A percentile compares a stretch with the other conserved stretches of the same genome.
Conservation (phyloP, 176 grass and related monocot genomes). For the Miscanthus lutarioriparius region DNA sequence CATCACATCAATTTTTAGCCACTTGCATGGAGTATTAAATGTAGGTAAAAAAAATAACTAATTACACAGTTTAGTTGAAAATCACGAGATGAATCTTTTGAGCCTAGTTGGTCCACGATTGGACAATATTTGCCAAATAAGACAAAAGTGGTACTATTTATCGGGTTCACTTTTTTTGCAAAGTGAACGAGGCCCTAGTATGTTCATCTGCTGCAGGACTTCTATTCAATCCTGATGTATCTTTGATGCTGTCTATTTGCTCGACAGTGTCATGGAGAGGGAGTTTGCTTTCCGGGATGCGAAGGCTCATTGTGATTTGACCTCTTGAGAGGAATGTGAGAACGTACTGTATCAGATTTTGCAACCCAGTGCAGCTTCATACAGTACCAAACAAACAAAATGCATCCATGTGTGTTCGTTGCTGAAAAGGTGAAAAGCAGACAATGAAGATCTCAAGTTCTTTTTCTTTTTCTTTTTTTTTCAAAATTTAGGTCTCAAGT, state of each 20-base stretch:
- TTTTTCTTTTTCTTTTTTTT: not conserved
- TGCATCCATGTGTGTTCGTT: not conserved
- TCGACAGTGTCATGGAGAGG: conserved; percentile 4
- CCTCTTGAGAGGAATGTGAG: conserved; percentile 11
- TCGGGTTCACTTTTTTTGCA: no score
- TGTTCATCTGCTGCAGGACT: conserved; percentile 5
- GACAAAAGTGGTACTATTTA: no score
- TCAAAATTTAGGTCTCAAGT: not conserved
- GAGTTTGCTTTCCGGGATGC: conserved; percentile 11
- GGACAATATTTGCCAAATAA: no score
- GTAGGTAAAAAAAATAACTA: no score
- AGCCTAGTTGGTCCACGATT: no score
- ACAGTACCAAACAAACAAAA: conserved; percentile 1
- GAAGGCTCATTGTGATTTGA: conserved; percentile 20
- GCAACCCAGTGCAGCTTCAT: not conserved
- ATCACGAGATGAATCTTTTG: no score
- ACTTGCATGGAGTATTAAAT: no score
- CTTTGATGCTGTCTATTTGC: conserved; percentile 17
- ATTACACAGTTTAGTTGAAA: no score
- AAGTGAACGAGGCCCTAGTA: no score
- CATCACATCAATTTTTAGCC: no score
- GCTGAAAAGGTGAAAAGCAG: not conserved
- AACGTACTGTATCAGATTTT: not conserved
- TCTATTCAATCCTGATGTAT: not conserved
- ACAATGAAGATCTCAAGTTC: conserved; percentile 1